Evolutionary conservation across 768 basidiomycete genomes (phyloP).

Genomic region (Boletus rufocinnamomeus): DNA sequence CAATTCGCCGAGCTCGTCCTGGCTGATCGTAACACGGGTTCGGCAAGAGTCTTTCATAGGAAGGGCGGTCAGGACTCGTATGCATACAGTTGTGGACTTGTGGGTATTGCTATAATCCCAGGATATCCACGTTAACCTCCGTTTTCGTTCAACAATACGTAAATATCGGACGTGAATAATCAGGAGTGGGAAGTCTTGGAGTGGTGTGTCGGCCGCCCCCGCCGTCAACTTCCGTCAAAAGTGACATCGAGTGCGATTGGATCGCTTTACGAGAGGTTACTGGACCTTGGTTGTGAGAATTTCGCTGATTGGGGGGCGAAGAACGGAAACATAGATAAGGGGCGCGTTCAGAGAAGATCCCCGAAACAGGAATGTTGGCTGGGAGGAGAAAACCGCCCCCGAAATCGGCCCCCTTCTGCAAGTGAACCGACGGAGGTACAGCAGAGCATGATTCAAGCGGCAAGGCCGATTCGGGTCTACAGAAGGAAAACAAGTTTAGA

Average conservation of each 20-base stretch:
- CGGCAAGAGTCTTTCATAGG: neutral
- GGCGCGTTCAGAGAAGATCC: neutral
- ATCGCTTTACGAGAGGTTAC: neutral
- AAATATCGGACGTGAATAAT: neutral
- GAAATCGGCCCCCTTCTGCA: neutral
- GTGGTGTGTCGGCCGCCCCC: neutral
- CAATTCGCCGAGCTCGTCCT: neutral
- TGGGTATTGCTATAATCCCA: neutral
- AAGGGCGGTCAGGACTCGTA: neutral
- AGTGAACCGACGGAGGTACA: neutral
- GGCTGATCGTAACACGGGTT: neutral
- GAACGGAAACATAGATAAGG: neutral
- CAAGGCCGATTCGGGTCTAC: too few relatives aligned
- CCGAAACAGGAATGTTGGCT: too few relatives aligned
- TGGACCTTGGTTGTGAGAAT: neutral
- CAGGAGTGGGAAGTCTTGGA: too few relatives aligned
- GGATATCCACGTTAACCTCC: neutral
- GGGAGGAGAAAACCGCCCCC: neutral
- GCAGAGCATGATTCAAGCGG: neutral
- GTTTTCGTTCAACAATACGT: neutral
- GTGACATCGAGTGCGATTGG: too few relatives aligned
- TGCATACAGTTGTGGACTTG: neutral
- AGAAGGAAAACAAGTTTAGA: neutral
- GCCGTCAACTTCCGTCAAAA: neutral
- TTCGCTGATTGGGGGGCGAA: neutral